Conservation (phyloP, 2,329 filamentous ascomycete species). For the Hymenoscyphus repandus region DNA sequence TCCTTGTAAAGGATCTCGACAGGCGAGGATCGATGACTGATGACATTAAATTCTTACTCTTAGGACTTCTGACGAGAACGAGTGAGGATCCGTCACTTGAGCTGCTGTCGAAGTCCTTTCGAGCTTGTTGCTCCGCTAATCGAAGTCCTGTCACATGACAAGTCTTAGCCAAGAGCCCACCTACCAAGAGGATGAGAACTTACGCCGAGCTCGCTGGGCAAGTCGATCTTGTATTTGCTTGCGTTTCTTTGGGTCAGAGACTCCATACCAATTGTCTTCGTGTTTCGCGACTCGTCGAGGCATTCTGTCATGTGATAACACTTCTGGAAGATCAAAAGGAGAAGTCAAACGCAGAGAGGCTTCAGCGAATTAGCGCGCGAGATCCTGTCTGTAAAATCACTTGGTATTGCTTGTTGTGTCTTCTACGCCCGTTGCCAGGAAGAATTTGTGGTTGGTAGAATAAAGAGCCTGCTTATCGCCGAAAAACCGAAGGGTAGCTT, state of each 20-base stretch:
- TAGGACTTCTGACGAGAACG: not conserved
- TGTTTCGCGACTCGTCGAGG: not conserved
- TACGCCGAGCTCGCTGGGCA: conserved; percentile 20
- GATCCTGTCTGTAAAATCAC: too few species aligned
- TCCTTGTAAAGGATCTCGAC: not conserved
- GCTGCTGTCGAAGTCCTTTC: not conserved
- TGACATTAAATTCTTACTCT: not conserved
- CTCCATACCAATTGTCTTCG: conserved; percentile 13
- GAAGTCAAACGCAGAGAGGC: too few species aligned
- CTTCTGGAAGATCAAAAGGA: too few species aligned
- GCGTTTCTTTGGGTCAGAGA: conserved; percentile 15
- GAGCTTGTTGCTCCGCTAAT: not conserved
- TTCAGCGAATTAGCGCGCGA: too few species aligned
- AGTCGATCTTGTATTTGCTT: conserved; percentile 22
- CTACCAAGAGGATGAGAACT: conserved; percentile 1
- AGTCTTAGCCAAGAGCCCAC: not conserved
- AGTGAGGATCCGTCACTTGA: not conserved
- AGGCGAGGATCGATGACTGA: not conserved
- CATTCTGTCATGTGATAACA: not conserved
- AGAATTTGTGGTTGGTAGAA: too few species aligned
- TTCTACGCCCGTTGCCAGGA: too few species aligned
- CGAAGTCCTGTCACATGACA: not conserved
- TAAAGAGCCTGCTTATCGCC: too few species aligned
- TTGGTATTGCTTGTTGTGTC: too few species aligned
- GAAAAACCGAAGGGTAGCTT: too few species aligned